These are phyloP conservation scores for Hemileccinum impolitum DNA, from an alignment of 768 basidiomycete species.

Conservation along the genomic window DNA sequence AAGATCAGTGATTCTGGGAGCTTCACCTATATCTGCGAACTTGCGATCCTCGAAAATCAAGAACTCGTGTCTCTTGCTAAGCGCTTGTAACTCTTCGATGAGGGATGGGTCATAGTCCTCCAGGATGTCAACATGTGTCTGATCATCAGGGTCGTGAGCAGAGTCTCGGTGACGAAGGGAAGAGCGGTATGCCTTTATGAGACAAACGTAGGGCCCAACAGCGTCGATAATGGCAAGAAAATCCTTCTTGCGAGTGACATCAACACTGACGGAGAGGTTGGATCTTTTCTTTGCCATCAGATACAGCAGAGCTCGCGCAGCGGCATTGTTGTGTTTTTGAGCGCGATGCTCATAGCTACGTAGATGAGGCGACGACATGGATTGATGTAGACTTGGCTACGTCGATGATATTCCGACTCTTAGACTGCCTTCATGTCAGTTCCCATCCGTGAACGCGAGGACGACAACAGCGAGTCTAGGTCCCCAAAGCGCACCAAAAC, in stretches of 20 bases:
- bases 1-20: background rate
- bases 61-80: slow-evolving; percentile 84
- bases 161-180: slow-evolving; percentile 2
- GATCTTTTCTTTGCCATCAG: slow-evolving; percentile 84
- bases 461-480: slow-evolving; percentile 38
- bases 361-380: slow-evolving; percentile 37
- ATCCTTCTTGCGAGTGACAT: slow-evolving; percentile 77
- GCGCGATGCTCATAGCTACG: slow-evolving; percentile 65
- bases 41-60: slow-evolving; percentile 98
- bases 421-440: slow-evolving; percentile 20
- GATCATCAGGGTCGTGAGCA: slow-evolving; percentile 29
- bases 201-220: slow-evolving; percentile 87
- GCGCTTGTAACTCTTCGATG: slow-evolving; percentile 61
- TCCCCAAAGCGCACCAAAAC: slow-evolving; percentile 39
- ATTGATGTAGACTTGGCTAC: background rate
- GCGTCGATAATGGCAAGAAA: slow-evolving; percentile 83
- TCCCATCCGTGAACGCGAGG: slow-evolving; percentile 49
- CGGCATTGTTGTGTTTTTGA: slow-evolving; percentile 58
- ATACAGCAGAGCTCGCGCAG: slow-evolving; percentile 74
- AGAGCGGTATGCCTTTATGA: slow-evolving; percentile 73
- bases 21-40: slow-evolving; percentile 94
- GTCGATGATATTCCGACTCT: background rate
- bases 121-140: slow-evolving; percentile 97
- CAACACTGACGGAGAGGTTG: slow-evolving; percentile 94
- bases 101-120: slow-evolving; percentile 82